Evolutionary conservation across 2,329 filamentous ascomycete genomes (phyloP).

Genomic region (Pseudogymnoascus sp.): DNA sequence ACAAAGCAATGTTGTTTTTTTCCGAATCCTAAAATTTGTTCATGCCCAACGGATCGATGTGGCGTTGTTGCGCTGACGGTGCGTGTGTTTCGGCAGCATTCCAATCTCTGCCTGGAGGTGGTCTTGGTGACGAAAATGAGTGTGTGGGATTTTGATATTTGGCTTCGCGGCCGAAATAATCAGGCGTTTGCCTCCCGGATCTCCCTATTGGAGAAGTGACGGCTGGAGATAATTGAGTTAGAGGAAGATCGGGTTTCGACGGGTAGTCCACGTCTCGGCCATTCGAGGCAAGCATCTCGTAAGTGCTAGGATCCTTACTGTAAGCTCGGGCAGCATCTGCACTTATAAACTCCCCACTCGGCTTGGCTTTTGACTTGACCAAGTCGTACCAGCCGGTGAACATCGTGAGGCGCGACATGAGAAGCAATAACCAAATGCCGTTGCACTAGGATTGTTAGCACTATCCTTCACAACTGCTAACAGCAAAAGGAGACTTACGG

Average conservation of each 20-base stretch:
- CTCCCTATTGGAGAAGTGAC: conserved; percentile 14
- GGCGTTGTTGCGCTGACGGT: conserved; percentile 16
- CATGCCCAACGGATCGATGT: conserved; percentile 25
- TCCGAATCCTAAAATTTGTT: conserved; percentile 23
- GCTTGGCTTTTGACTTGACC: conserved; percentile 39
- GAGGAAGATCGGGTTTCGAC: conserved; percentile 25
- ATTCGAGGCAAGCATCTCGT: conserved; percentile 67
- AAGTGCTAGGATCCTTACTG: conserved; percentile 57
- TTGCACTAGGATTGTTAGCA: conserved; percentile 52
- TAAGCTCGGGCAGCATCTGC: conserved; percentile 63
- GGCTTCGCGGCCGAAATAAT: conserved; percentile 37
- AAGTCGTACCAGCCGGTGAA: conserved; percentile 73
- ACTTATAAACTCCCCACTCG: conserved; percentile 78
- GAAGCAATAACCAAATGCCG: conserved; percentile 75
- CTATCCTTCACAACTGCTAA: conserved; percentile 13
- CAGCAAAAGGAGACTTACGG: conserved; percentile 45
- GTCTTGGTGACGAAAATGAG: conserved; percentile 41
- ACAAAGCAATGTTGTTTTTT: not conserved
- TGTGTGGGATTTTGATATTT: conserved; percentile 39
- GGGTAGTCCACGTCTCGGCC: conserved; percentile 30
- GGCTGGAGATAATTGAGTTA: conserved; percentile 23
- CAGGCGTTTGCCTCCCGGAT: conserved; percentile 27
- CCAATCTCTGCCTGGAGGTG: conserved; percentile 27
- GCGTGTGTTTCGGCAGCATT: conserved; percentile 23
- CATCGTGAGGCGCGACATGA: conserved; percentile 81